Conservation (phyloP, 371 early-diverging fungal species). For the Mucor piriformis region DNA sequence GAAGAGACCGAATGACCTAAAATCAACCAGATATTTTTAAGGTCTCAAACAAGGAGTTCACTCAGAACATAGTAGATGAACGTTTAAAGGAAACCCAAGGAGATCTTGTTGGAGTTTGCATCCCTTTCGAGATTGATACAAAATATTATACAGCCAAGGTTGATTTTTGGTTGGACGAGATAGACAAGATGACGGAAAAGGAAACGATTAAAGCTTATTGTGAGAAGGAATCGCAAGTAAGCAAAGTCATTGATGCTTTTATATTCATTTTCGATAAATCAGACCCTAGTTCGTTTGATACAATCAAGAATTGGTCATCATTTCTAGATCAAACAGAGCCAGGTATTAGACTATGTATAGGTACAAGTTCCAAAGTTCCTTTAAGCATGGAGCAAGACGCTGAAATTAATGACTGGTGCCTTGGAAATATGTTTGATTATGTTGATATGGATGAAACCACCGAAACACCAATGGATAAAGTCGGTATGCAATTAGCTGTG, state of each 20-base stretch:
- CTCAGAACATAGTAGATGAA: constrained; percentile 24
- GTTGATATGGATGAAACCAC: constrained; percentile 55
- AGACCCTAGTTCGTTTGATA: constrained; percentile 58
- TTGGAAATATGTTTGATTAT: constrained; percentile 68
- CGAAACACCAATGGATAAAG: constrained; percentile 38
- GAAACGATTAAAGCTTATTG: constrained; percentile 47
- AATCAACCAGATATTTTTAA: constrained; percentile 28
- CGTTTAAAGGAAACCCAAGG: constrained; percentile 36
- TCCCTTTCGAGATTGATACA: constrained; percentile 68
- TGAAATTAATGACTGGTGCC: constrained; percentile 52
- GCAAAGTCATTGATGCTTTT: constrained; percentile 68
- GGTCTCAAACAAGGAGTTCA: constrained; percentile 29
- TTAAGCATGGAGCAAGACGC: constrained; percentile 8
- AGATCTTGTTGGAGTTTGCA: constrained; percentile 50
- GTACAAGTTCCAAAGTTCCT: constrained; percentile 2
- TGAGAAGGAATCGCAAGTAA: constrained; percentile 54
- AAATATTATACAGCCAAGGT: constrained; percentile 77
- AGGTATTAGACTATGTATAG: constrained; percentile 59
- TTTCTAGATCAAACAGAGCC: constrained; percentile 62
- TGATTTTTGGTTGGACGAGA: constrained; percentile 71
- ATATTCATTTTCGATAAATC: constrained; percentile 63
- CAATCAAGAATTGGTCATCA: constrained; percentile 54
- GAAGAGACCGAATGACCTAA: neutral
- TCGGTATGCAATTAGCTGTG: constrained; percentile 40
- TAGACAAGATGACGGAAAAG: constrained; percentile 31